These are phyloP conservation scores for Hyphodiscus hymeniophilus DNA, from an alignment of 495 filamentous ascomycete genomes.

Conservation along the genomic window DNA sequence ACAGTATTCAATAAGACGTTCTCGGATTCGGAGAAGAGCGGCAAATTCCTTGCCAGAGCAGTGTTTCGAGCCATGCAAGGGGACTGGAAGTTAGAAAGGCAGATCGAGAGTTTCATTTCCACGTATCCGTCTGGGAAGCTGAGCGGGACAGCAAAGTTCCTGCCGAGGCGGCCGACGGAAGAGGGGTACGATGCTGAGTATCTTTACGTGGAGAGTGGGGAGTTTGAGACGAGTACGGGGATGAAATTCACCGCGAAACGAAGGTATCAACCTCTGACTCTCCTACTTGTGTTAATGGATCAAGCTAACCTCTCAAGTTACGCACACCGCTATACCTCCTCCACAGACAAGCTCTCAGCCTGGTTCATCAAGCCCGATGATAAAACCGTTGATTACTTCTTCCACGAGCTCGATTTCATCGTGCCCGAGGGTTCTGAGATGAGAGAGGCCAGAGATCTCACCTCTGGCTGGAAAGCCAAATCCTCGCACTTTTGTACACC, in stretches of 20 bases:
- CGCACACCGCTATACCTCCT: conserved; percentile 50
- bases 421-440: neutral
- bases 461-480: conserved; percentile 40
- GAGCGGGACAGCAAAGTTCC: conserved; percentile 52
- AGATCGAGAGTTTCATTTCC: conserved; percentile 34
- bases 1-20: conserved; percentile 7
- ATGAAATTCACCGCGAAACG: conserved; percentile 40
- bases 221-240: conserved; percentile 41
- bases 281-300: conserved; percentile 17
- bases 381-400: conserved; percentile 54
- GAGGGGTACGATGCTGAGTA: conserved; percentile 44
- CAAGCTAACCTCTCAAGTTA: conserved; percentile 24
- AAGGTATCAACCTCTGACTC: conserved; percentile 28
- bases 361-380: conserved; percentile 59
- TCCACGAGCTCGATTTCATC: conserved; percentile 44
- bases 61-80: conserved; percentile 71
- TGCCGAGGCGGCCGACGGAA: conserved; percentile 44
- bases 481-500: conserved; percentile 49
- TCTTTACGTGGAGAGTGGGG: conserved; percentile 57
- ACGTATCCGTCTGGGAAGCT: conserved; percentile 52
- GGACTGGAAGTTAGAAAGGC: conserved; percentile 52
- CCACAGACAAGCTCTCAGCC: conserved; percentile 45
- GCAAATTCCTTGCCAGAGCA: conserved; percentile 46
- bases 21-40: conserved; percentile 9
- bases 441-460: neutral